phyloP scores from a whole-genome alignment of 441 rosid genomes.

The Syzygium syzygioides region DNA sequence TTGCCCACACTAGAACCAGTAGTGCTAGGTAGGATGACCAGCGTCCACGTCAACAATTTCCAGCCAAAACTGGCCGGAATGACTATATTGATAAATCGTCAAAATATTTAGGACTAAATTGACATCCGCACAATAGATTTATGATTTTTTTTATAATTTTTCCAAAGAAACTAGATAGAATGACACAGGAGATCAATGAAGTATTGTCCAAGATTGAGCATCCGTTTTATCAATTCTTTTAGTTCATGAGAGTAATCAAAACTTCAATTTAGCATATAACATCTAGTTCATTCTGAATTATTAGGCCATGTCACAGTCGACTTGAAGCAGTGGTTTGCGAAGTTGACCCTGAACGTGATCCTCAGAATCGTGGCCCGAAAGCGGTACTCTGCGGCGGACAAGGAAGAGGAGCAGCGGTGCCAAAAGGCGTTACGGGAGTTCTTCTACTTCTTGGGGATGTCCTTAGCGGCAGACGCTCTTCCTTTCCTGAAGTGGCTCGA shows the following conservation, averaged over 20 bases:
- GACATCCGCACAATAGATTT: too few relatives aligned
- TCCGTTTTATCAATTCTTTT: not conserved
- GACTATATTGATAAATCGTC: too few relatives aligned
- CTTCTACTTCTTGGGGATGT: constrained; percentile 18
- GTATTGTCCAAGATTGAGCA: not conserved
- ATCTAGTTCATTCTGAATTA: not conserved
- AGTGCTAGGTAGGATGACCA: fast-evolving
- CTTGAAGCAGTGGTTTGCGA: constrained; percentile 28
- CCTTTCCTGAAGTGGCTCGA: constrained; percentile 46
- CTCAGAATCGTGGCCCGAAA: constrained; percentile 36
- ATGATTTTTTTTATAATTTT: too few relatives aligned
- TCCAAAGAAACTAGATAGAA: not conserved
- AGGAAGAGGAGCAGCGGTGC: constrained; percentile 14
- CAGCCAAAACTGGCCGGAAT: too few relatives aligned
- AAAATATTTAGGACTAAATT: too few relatives aligned
- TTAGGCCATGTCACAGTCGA: constrained; percentile 18
- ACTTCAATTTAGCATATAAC: not conserved
- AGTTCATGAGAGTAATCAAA: not conserved
- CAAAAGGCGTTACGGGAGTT: constrained; percentile 24
- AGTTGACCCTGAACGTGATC: constrained; percentile 30
- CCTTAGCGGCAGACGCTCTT: constrained; percentile 33
- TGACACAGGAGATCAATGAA: not conserved
- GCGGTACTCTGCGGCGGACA: constrained; percentile 11
- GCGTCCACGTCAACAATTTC: too few relatives aligned
- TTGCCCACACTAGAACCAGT: too few relatives aligned